A percentile compares a stretch with the other conserved stretches of the same genome.
Conservation (phyloP, 1,284 basidiomycete genomes). For the Wolfiporia cocos region DNA sequence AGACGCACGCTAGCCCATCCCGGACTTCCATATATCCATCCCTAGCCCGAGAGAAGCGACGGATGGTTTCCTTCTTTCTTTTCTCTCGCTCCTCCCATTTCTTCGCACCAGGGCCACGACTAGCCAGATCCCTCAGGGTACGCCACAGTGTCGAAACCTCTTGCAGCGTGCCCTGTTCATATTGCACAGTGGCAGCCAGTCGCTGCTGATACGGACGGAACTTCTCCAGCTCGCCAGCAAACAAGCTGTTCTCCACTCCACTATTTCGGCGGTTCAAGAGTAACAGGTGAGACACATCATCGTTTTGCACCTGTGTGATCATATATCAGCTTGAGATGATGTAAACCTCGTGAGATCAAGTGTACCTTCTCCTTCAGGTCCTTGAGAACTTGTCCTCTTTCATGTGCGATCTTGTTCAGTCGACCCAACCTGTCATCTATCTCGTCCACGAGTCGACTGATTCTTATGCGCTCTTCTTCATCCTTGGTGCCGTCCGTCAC, state of each 20-base stretch:
- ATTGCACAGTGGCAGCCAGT: slow-evolving; percentile 68
- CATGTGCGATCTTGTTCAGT: slow-evolving; percentile 78
- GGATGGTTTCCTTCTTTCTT: slow-evolving; percentile 67
- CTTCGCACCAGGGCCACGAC: slow-evolving; percentile 62
- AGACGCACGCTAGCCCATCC: slow-evolving; percentile 73
- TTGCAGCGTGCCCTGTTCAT: slow-evolving; percentile 67
- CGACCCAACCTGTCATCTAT: slow-evolving; percentile 75
- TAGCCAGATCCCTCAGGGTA: slow-evolving; percentile 64
- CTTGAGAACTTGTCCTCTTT: slow-evolving; percentile 82
- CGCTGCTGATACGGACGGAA: slow-evolving; percentile 89
- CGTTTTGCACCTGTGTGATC: slow-evolving; percentile 73
- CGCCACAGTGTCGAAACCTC: slow-evolving; percentile 72
- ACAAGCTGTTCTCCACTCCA: slow-evolving; percentile 82
- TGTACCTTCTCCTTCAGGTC: slow-evolving; percentile 90
- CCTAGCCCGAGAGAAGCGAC: slow-evolving; percentile 67
- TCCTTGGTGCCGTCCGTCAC: slow-evolving; percentile 58
- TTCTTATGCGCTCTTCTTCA: slow-evolving; percentile 61
- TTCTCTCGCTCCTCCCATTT: slow-evolving; percentile 80
- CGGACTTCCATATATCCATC: slow-evolving; percentile 85
- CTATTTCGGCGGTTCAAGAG: slow-evolving; percentile 87
- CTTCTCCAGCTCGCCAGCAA: slow-evolving; percentile 92
- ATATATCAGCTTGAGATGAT: background rate
- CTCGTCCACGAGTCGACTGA: slow-evolving; percentile 64
- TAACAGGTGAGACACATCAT: slow-evolving; percentile 94
- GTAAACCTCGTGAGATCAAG: background rate